Conservation (phyloP, 2,329 filamentous ascomycete species). For the Xylariaceae sp. region DNA sequence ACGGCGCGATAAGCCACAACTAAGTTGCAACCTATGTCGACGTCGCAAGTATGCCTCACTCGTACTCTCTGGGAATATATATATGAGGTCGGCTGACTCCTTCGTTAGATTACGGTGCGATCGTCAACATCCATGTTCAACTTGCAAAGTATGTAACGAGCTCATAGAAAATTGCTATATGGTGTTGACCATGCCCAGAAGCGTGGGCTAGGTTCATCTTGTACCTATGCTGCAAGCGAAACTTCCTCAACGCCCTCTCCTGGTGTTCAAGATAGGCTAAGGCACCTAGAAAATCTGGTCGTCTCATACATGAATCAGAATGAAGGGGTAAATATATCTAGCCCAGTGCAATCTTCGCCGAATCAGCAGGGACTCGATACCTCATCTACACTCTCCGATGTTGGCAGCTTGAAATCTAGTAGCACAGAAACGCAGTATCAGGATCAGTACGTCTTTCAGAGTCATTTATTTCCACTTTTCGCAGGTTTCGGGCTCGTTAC, state of each 20-base stretch:
- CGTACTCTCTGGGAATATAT: neutral
- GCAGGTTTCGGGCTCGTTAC: too few relatives aligned
- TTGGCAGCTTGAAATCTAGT: constrained; percentile 29
- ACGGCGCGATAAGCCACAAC: constrained; percentile 34
- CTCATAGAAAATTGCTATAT: neutral
- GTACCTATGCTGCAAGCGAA: constrained; percentile 22
- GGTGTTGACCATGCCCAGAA: constrained; percentile 21
- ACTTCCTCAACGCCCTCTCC: constrained; percentile 4
- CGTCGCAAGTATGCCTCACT: constrained; percentile 29
- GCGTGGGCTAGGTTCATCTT: constrained; percentile 25
- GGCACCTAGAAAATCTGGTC: constrained; percentile 28
- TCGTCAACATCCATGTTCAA: constrained; percentile 31
- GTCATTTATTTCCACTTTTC: too few relatives aligned
- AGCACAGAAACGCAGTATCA: constrained; percentile 30
- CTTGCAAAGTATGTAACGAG: constrained; percentile 24
- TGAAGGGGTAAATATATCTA: constrained; percentile 2
- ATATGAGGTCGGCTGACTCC: neutral
- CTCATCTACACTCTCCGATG: constrained; percentile 15
- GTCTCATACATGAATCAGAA: constrained; percentile 28
- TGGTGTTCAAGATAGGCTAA: constrained; percentile 27
- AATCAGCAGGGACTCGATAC: constrained; percentile 3
- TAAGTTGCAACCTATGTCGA: constrained; percentile 33
- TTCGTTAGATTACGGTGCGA: constrained; percentile 30
- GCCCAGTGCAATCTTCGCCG: neutral
- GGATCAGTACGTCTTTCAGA: too few relatives aligned